Evolutionary conservation across 2,329 filamentous ascomycete genomes (phyloP).

Genomic region (Diaporthe sp.): DNA sequence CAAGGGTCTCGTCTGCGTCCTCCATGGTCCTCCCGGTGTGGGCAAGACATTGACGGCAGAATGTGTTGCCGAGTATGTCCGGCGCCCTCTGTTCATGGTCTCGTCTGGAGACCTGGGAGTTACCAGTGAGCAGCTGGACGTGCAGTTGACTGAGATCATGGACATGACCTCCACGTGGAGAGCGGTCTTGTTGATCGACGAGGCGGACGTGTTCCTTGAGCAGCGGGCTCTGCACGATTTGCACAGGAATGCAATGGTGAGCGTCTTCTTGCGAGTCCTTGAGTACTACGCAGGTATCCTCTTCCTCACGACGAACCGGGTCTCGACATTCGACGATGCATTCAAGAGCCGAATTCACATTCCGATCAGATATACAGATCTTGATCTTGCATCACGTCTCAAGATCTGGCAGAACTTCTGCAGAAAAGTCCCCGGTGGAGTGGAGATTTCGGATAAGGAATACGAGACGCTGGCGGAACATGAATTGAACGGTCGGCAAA

Average conservation of each 20-base stretch:
- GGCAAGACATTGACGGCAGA: slow-evolving; percentile 54
- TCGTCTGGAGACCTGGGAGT: slow-evolving; percentile 44
- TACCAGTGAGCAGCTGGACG: slow-evolving; percentile 33
- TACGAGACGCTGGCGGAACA: slow-evolving; percentile 41
- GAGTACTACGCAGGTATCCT: slow-evolving; percentile 55
- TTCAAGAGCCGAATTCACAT: slow-evolving; percentile 55
- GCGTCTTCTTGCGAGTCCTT: slow-evolving; percentile 44
- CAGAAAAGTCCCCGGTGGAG: slow-evolving; percentile 40
- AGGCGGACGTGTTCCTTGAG: slow-evolving; percentile 43
- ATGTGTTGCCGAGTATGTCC: slow-evolving; percentile 49
- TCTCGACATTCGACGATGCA: slow-evolving; percentile 56
- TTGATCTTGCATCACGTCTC: slow-evolving; percentile 29
- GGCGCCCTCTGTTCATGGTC: slow-evolving; percentile 52
- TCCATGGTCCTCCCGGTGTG: slow-evolving; percentile 49
- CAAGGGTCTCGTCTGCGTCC: slow-evolving; percentile 43
- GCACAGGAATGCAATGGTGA: slow-evolving; percentile 39
- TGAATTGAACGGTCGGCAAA: slow-evolving; percentile 46
- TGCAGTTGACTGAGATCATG: slow-evolving; percentile 34
- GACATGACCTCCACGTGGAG: slow-evolving; percentile 41
- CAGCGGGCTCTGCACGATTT: slow-evolving; percentile 38
- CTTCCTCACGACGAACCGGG: slow-evolving; percentile 57
- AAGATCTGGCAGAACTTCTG: slow-evolving; percentile 43
- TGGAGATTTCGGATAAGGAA: slow-evolving; percentile 43
- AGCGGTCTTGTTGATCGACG: slow-evolving; percentile 45
- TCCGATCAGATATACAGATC: slow-evolving; percentile 48